These are phyloP conservation scores for Hygrophila difformis DNA, from an alignment of 257 asterid species.

Conservation along the genomic window DNA sequence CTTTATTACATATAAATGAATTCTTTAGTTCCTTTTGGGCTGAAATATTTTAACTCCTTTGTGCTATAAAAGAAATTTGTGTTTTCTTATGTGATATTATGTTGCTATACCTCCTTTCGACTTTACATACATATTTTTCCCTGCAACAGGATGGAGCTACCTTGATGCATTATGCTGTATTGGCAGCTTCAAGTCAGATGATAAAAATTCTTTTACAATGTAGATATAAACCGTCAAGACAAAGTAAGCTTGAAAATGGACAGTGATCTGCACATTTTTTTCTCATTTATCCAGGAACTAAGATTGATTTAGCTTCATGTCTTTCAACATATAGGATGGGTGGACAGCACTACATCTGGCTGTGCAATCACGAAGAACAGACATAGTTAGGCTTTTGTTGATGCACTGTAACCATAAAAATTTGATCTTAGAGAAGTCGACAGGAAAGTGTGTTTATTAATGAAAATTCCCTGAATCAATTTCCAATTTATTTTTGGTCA, in stretches of 20 bases:
- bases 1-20: too few relatives aligned
- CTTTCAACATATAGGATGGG: constrained; percentile 50
- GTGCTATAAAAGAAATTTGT: too few relatives aligned
- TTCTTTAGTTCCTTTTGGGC: too few relatives aligned
- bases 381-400: constrained; percentile 67
- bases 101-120: constrained; percentile 4
- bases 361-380: constrained; percentile 84
- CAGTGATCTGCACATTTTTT: constrained; percentile 5
- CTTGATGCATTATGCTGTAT: constrained; percentile 89
- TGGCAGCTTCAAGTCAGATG: constrained; percentile 75
- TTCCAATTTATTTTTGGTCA: too few relatives aligned
- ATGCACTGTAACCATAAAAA: too few relatives aligned
- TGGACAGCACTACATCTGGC: constrained; percentile 92
- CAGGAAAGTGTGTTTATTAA: too few relatives aligned
- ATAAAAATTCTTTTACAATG: constrained; percentile 73
- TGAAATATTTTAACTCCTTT: too few relatives aligned
- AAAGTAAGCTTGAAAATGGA: constrained; percentile 54
- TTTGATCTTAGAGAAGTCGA: too few relatives aligned
- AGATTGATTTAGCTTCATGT: constrained; percentile 5
- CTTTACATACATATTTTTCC: constrained; percentile 5
- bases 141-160: constrained; percentile 78
- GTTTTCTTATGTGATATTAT: background rate
- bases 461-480: too few relatives aligned
- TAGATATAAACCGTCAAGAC: constrained; percentile 70
- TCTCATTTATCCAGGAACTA: background rate